A percentile compares a stretch with the other conserved stretches of the same genome.
phyloP scores from a whole-genome alignment of 768 basidiomycete species.

The Asterophora lycoperdoides region DNA sequence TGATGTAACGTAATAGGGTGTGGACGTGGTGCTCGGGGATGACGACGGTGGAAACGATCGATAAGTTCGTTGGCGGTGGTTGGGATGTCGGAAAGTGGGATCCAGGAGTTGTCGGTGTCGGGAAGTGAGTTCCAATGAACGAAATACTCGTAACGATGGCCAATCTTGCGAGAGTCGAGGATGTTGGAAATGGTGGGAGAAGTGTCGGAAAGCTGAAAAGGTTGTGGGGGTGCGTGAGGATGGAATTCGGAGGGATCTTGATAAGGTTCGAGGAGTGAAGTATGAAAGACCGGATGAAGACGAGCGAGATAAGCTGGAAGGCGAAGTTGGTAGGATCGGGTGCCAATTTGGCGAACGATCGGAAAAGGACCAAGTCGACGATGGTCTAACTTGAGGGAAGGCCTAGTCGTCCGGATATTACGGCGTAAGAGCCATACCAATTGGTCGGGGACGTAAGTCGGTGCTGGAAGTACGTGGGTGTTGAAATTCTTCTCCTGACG shows the following conservation, averaged over 20 bases:
- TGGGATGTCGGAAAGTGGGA: constrained; percentile 9
- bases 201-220: constrained; percentile 22
- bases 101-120: constrained; percentile 9
- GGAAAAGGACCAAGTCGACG: constrained; percentile 2
- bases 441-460: not conserved
- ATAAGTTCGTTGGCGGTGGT: not conserved
- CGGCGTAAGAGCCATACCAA: constrained; percentile 3
- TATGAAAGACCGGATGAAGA: constrained; percentile 4
- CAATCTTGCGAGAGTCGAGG: constrained; percentile 1
- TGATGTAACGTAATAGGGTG: not conserved
- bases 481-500: constrained; percentile 26
- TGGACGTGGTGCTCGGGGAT: constrained; percentile 1
- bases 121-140: constrained; percentile 4
- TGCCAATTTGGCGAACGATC: not conserved
- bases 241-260: not conserved
- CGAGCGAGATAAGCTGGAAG: not conserved
- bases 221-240: constrained; percentile 25
- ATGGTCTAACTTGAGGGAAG: constrained; percentile 4
- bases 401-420: constrained; percentile 3
- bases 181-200: not conserved
- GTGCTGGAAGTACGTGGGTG: not conserved
- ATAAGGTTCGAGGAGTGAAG: not conserved
- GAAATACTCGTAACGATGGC: not conserved
- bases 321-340: not conserved
- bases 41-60: constrained; percentile 1